phyloP scores from a whole-genome alignment of 176 grass and related monocot genomes.

The Poa annua region DNA sequence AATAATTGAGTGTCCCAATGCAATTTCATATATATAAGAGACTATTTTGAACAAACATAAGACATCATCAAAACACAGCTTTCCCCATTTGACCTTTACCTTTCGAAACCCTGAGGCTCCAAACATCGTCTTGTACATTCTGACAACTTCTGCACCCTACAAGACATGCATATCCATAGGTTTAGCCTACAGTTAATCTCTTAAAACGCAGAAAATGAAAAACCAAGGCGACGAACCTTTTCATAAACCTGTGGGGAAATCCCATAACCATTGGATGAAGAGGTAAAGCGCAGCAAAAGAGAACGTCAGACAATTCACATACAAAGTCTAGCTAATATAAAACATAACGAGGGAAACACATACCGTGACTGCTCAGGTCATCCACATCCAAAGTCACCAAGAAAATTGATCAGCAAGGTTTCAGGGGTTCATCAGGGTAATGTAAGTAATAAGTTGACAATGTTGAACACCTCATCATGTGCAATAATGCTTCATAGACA shows the following conservation, averaged over 20 bases:
- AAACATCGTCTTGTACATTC: conserved; percentile 99
- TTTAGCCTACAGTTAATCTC: conserved; percentile 31
- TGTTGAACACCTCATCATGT: conserved; percentile 9
- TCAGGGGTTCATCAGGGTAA: conserved; percentile 1
- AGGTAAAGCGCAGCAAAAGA: conserved; percentile 34
- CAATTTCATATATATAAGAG: conserved; percentile 1
- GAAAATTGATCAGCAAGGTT: conserved; percentile 46
- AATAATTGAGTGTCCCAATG: neutral
- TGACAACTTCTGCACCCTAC: conserved; percentile 98
- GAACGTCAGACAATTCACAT: conserved; percentile 41
- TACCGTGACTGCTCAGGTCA: conserved; percentile 71
- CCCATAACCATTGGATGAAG: conserved; percentile 38
- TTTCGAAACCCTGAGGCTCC: conserved; percentile 87
- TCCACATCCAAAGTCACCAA: conserved; percentile 25
- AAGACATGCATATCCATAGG: conserved; percentile 42
- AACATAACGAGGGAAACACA: conserved; percentile 31
- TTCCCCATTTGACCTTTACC: conserved; percentile 49
- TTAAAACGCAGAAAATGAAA: conserved; percentile 33
- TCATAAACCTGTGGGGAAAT: conserved; percentile 84
- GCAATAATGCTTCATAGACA: conserved; percentile 31
- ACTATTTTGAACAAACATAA: neutral
- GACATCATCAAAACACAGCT: conserved; percentile 13
- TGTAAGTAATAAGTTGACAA: conserved; percentile 25
- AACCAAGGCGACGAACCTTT: conserved; percentile 62
- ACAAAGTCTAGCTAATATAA: conserved; percentile 25